Conservation (phyloP, 2,329 filamentous ascomycete genomes). For the Alternaria triticimaculans region DNA sequence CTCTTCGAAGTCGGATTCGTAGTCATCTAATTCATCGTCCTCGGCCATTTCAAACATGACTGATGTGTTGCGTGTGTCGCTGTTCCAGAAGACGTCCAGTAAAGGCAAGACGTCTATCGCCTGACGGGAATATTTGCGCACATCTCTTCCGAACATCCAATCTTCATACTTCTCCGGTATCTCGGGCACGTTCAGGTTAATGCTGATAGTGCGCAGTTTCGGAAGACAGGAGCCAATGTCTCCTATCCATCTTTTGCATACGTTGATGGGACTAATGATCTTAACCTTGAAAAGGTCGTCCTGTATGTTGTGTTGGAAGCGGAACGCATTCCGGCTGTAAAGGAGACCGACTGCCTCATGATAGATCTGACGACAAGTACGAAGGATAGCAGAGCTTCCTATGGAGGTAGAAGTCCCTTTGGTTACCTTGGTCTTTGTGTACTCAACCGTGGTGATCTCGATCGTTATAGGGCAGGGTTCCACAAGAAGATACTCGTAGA, state of each 20-base stretch:
- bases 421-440: no score
- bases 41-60: not conserved
- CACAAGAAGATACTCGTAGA: not conserved
- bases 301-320: not conserved
- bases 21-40: not conserved
- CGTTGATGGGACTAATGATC: rapidly evolving
- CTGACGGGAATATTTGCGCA: not conserved
- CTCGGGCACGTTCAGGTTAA: not conserved
- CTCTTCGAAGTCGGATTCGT: not conserved
- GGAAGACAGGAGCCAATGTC: not conserved
- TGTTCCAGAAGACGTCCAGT: not conserved
- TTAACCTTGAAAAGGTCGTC: no score
- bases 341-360: not conserved
- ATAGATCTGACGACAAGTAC: not conserved
- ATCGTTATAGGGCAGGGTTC: not conserved
- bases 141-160: no score
- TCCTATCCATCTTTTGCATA: not conserved
- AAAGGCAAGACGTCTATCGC: not conserved
- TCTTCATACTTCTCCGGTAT: no score
- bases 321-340: not conserved
- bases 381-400: not conserved
- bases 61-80: not conserved
- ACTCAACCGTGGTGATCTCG: not conserved
- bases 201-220: not conserved
- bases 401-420: no score